Conservation (phyloP, 495 filamentous ascomycete species). For the Tuber microsphaerosporum region DNA sequence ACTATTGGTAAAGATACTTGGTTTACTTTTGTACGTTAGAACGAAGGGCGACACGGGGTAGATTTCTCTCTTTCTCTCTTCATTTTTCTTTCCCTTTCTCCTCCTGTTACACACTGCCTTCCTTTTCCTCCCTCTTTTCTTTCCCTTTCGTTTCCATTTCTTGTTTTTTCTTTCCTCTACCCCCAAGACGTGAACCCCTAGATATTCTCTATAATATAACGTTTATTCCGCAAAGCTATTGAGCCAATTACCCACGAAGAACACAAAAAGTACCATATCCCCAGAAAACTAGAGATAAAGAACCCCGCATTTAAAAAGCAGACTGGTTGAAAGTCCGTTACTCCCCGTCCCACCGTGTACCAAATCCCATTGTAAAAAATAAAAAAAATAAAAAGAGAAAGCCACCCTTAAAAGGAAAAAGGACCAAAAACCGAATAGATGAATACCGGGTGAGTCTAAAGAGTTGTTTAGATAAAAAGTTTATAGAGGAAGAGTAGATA, state of each 20-base stretch:
- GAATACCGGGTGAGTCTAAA: constrained; percentile 41
- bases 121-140: neutral
- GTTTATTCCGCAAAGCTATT: neutral
- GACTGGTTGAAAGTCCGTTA: constrained; percentile 40
- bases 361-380: neutral
- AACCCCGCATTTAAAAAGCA: neutral
- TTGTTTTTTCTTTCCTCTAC: neutral
- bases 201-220: neutral
- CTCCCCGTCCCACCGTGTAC: constrained; percentile 15
- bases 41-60: neutral
- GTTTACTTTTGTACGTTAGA: neutral
- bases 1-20: neutral
- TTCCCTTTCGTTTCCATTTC: neutral
- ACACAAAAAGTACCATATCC: neutral
- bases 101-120: neutral
- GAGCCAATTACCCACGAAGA: neutral
- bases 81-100: neutral
- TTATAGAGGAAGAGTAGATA: constrained; percentile 9
- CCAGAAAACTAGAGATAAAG: neutral
- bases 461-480: constrained; percentile 4
- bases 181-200: neutral
- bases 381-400: constrained; percentile 5
- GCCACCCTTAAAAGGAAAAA: constrained; percentile 12
- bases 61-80: neutral
- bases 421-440: constrained; percentile 41